Conservation (phyloP, 192 early-diverging fungal genomes). For the Linnemannia schmuckeri region DNA sequence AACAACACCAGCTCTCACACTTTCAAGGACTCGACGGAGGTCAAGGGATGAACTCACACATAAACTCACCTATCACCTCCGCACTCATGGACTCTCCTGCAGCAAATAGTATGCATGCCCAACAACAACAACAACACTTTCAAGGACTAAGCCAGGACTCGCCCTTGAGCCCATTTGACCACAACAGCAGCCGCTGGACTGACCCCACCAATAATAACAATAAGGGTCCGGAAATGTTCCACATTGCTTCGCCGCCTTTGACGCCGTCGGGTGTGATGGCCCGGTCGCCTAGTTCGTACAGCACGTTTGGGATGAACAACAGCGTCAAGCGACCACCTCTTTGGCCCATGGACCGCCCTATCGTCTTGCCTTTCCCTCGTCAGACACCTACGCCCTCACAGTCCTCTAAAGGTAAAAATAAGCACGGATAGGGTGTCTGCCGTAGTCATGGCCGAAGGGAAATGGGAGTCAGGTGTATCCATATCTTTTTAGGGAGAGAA, state of each 20-base stretch:
- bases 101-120: background rate
- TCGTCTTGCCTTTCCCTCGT: conserved; percentile 38
- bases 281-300: conserved; percentile 33
- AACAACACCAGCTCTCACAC: conserved; percentile 36
- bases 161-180: conserved; percentile 23
- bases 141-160: conserved; percentile 35
- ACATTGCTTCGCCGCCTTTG: conserved; percentile 45
- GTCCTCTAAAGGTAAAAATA: conserved; percentile 44
- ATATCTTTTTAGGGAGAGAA: background rate
- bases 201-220: conserved; percentile 11
- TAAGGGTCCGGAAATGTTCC: conserved; percentile 42
- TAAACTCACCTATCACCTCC: conserved; percentile 22
- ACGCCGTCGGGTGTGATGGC: conserved; percentile 46
- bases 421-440: background rate
- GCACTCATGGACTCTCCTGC: conserved; percentile 25
- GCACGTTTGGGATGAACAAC: conserved; percentile 25
- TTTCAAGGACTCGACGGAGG: conserved; percentile 36
- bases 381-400: conserved; percentile 40
- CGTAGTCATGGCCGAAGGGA: background rate
- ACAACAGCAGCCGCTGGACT: conserved; percentile 31
- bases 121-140: background rate
- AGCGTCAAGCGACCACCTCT: conserved; percentile 40
- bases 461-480: background rate
- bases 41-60: conserved; percentile 29
- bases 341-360: conserved; percentile 49